Percentiles rank a stretch among this genome's conserved stretches.
phyloP scores from a whole-genome alignment of 208 protist species.

The Leptomonas seymouri region DNA sequence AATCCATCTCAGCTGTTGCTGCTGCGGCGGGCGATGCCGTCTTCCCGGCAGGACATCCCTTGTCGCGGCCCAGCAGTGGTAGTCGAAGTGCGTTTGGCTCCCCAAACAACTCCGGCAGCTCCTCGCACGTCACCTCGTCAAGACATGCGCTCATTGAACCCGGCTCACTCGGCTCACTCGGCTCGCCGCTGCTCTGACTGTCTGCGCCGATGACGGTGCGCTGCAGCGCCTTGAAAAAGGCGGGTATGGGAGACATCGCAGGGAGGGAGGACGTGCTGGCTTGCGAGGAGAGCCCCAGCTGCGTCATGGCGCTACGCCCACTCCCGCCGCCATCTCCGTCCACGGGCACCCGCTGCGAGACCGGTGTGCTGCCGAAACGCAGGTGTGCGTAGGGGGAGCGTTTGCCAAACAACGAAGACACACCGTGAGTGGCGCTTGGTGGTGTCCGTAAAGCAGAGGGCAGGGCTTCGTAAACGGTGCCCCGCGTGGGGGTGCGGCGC shows the following conservation, averaged over 20 bases:
- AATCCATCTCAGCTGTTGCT: conserved; percentile 6
- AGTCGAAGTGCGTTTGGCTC: conserved; percentile 9
- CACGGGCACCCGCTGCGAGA: not conserved
- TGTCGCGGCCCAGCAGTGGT: not conserved
- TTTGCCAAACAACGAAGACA: not conserved
- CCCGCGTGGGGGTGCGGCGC: too few relatives aligned
- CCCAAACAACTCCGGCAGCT: conserved; percentile 13
- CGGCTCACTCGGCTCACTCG: not conserved
- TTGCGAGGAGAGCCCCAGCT: conserved; percentile 1
- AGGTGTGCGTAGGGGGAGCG: not conserved
- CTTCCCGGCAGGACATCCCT: not conserved
- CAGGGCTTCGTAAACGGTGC: not conserved
- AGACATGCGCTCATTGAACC: not conserved
- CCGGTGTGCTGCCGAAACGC: not conserved
- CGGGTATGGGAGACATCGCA: conserved; percentile 14
- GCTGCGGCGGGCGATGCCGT: not conserved
- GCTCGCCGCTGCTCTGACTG: not conserved
- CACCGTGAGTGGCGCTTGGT: not conserved
- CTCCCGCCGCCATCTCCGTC: not conserved
- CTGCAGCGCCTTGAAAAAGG: conserved; percentile 27
- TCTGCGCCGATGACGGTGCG: not conserved
- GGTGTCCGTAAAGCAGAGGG: not conserved
- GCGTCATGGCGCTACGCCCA: not conserved
- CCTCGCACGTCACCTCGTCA: conserved; percentile 5
- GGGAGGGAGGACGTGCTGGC: not conserved